These are phyloP conservation scores for Draba incana DNA, from an alignment of 345 rosid genomes.

Conservation along the genomic window DNA sequence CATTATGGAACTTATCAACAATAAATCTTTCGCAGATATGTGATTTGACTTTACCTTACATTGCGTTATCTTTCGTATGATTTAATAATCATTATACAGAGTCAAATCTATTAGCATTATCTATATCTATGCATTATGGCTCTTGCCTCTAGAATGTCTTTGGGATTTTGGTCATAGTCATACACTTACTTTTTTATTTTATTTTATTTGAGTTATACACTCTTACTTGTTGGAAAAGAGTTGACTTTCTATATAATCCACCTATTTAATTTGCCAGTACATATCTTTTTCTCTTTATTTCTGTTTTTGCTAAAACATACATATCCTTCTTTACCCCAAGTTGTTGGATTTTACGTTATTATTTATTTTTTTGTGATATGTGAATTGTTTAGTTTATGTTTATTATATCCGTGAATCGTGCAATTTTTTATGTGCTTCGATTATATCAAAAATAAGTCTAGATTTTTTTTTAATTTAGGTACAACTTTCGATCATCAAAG, in stretches of 20 bases:
- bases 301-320: too few relatives aligned
- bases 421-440: too few relatives aligned
- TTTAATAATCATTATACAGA: not conserved
- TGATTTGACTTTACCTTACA: constrained; percentile 22
- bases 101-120: constrained; percentile 4
- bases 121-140: not conserved
- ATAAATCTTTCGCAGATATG: constrained; percentile 38
- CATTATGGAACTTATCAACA: constrained; percentile 37
- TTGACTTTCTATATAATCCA: not conserved
- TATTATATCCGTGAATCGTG: too few relatives aligned
- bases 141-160: constrained; percentile 11
- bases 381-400: too few relatives aligned
- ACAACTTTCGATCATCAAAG: too few relatives aligned
- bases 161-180: constrained; percentile 27
- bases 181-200: not conserved
- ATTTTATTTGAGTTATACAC: constrained; percentile 22
- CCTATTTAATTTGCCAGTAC: not conserved
- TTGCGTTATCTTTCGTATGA: not conserved
- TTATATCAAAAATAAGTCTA: too few relatives aligned
- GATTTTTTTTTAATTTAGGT: too few relatives aligned
- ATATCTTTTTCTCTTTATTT: too few relatives aligned
- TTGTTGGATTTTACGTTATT: too few relatives aligned
- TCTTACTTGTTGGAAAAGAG: constrained; percentile 16
- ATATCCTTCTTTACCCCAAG: too few relatives aligned
- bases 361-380: too few relatives aligned